phyloP scores from a whole-genome alignment of 768 basidiomycete genomes.

The Podaxis sp. region DNA sequence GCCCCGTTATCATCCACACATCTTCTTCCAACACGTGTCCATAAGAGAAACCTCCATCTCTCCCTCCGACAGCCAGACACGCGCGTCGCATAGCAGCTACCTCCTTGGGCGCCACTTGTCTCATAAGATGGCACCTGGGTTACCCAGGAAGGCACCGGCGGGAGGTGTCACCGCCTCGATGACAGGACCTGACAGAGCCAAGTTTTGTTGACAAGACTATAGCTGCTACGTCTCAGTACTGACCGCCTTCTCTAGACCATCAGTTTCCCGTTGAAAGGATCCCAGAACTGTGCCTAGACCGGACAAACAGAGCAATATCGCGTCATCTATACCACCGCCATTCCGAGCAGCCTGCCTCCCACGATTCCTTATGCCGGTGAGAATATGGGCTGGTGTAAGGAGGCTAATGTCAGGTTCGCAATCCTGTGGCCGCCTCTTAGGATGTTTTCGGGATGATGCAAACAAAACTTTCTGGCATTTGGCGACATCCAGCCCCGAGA shows the following conservation, averaged over 20 bases:
- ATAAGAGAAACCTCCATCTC: background rate
- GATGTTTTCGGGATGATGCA: conserved; percentile 12
- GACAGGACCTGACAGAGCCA: background rate
- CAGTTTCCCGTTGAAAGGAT: background rate
- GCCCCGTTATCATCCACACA: background rate
- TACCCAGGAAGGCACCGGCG: background rate
- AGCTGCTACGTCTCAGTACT: conserved; percentile 6
- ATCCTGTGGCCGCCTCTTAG: conserved; percentile 14
- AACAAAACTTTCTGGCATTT: conserved; percentile 24
- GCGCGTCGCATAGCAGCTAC: conserved; percentile 15
- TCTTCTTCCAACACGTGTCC: background rate
- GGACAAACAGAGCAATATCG: conserved; percentile 27
- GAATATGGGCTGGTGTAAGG: conserved; percentile 40
- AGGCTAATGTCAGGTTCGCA: conserved; percentile 17
- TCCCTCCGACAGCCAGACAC: conserved; percentile 16
- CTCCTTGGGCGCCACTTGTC: conserved; percentile 18
- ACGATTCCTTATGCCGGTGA: conserved; percentile 29
- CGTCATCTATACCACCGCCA: conserved; percentile 11
- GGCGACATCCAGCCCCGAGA: conserved; percentile 31
- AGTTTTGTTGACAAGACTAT: conserved; percentile 13
- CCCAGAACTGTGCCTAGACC: conserved; percentile 22
- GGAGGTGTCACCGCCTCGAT: background rate
- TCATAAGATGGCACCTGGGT: background rate
- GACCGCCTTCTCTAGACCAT: background rate
- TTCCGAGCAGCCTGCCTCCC: background rate